Percentiles rank a stretch among this genome's conserved stretches.
phyloP scores from a whole-genome alignment of 2,329 filamentous ascomycete species.

The Parasarocladium wereldwijsianum region DNA sequence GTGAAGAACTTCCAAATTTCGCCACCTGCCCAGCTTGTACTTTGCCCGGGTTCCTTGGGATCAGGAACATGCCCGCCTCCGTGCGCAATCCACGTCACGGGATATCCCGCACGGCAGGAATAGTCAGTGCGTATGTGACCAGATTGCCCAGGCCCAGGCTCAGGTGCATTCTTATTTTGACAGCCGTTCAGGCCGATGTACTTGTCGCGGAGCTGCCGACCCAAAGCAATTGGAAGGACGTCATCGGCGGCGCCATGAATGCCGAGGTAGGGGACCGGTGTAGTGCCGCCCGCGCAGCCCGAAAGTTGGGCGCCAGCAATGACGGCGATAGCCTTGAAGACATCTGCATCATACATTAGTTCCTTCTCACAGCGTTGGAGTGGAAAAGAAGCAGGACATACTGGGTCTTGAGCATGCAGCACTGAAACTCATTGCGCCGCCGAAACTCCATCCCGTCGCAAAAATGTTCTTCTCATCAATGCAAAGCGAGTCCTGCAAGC shows the following conservation, averaged over 20 bases:
- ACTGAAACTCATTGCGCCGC: constrained; percentile 25
- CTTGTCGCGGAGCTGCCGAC: constrained; percentile 20
- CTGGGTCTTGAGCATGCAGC: constrained; percentile 24
- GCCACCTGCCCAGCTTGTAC: constrained; percentile 7
- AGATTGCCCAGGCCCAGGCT: constrained; percentile 8
- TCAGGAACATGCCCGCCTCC: constrained; percentile 12
- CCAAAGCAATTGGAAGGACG: constrained; percentile 18
- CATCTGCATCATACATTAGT: constrained; percentile 1
- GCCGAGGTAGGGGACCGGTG: constrained; percentile 23
- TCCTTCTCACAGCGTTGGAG: neutral
- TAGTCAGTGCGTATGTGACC: constrained; percentile 14
- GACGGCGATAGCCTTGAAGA: constrained; percentile 23
- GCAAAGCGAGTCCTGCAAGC: constrained; percentile 23
- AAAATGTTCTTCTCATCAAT: constrained; percentile 25
- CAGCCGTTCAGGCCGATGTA: constrained; percentile 24
- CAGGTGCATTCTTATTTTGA: constrained; percentile 10
- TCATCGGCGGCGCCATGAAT: constrained; percentile 23
- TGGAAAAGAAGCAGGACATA: constrained; percentile 1
- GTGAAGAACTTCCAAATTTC: constrained; percentile 14
- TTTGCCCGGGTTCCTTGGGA: too few relatives aligned
- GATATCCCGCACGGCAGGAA: constrained; percentile 11
- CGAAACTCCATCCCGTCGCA: constrained; percentile 29
- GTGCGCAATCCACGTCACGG: constrained; percentile 16
- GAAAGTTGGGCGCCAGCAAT: constrained; percentile 18
- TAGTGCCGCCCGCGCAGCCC: constrained; percentile 20